Conservation (phyloP, 257 asterid species). For the Lantana camara region DNA sequence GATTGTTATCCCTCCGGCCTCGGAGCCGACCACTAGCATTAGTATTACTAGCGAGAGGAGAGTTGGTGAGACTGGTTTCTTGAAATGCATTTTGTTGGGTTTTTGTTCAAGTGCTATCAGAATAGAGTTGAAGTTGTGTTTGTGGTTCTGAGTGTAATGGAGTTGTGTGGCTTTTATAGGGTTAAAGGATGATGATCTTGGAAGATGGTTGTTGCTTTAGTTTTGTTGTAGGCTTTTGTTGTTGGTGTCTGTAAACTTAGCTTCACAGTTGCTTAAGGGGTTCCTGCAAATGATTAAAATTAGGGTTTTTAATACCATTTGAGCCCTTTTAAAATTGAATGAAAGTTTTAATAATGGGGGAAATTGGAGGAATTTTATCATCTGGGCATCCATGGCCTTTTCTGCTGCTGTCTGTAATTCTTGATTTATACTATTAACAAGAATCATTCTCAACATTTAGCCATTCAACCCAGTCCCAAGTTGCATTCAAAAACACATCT, state of each 20-base stretch:
- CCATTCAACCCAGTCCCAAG: slow-evolving; percentile 2
- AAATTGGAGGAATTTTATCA: too few species aligned
- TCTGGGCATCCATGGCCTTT: neutral
- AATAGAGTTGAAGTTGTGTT: slow-evolving; percentile 3
- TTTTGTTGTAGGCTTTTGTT: slow-evolving; percentile 31
- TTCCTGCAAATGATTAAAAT: neutral
- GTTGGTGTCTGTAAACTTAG: slow-evolving; percentile 22
- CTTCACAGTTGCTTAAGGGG: slow-evolving; percentile 21
- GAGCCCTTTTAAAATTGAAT: too few species aligned
- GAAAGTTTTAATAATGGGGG: too few species aligned
- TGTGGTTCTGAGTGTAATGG: slow-evolving; percentile 12
- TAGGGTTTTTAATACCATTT: too few species aligned
- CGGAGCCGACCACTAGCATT: slow-evolving; percentile 38
- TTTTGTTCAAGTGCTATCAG: neutral
- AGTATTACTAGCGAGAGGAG: slow-evolving; percentile 29
- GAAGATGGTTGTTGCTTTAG: slow-evolving; percentile 3
- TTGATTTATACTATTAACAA: neutral
- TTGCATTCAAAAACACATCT: slow-evolving; percentile 18
- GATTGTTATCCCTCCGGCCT: slow-evolving; percentile 58
- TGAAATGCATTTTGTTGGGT: slow-evolving; percentile 33
- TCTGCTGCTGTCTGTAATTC: slow-evolving; percentile 20
- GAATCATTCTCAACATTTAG: neutral
- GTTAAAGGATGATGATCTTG: neutral
- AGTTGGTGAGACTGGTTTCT: slow-evolving; percentile 21
- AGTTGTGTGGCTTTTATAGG: slow-evolving; percentile 30